phyloP scores from a whole-genome alignment of 148 eudicot species.

The Vaccinium darrowii region DNA sequence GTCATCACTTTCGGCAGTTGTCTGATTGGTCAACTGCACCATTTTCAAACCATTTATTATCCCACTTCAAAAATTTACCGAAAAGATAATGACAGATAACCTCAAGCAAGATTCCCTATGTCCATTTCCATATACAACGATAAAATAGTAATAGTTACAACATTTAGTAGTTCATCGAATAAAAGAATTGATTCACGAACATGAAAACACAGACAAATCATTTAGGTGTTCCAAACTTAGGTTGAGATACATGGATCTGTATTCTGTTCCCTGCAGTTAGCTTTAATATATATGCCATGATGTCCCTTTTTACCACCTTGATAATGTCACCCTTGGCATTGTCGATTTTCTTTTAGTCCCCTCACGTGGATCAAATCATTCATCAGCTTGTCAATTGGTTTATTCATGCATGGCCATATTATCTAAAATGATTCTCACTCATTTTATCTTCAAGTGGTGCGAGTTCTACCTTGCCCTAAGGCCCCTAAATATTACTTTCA shows the following conservation, averaged over 20 bases:
- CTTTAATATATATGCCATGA: neutral
- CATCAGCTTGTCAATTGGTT: neutral
- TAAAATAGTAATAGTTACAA: neutral
- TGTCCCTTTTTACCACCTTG: neutral
- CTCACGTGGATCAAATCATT: neutral
- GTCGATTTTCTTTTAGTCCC: neutral
- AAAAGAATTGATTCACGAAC: neutral
- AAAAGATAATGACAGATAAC: neutral
- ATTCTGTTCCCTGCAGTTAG: neutral
- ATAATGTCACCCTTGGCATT: neutral
- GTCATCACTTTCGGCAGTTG: neutral
- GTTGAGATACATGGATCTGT: neutral
- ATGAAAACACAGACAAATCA: neutral
- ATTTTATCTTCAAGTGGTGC: neutral
- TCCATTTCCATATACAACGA: neutral
- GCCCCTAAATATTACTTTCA: too few species aligned
- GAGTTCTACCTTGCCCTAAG: neutral
- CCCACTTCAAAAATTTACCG: neutral
- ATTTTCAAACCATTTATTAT: neutral
- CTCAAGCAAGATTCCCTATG: neutral
- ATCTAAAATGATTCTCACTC: too few species aligned
- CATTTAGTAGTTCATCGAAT: neutral
- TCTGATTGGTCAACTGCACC: constrained; percentile 18
- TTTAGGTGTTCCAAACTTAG: too few species aligned
- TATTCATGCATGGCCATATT: neutral